A percentile compares a stretch with the other conserved stretches of the same genome.
These are phyloP conservation scores for Triticum monococcum DNA, from an alignment of 176 grass and related monocot species.

Conservation along the genomic window DNA sequence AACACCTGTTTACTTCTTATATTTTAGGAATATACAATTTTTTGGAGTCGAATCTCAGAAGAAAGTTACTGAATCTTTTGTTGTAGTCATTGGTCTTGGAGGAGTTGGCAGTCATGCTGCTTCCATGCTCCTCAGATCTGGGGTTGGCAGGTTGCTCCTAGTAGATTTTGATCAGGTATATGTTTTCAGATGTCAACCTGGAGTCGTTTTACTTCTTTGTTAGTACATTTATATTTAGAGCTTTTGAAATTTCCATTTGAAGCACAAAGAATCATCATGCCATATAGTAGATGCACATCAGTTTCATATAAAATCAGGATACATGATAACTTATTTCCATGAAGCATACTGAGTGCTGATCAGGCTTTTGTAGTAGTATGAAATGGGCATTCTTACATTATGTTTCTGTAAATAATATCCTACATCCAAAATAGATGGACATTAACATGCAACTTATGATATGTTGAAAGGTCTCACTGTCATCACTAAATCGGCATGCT, in stretches of 20 bases:
- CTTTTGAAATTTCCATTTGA: not conserved
- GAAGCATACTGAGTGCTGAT: not conserved
- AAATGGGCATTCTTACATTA: not conserved
- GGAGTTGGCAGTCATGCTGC: constrained; percentile 96
- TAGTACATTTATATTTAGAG: not conserved
- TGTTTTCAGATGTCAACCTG: not conserved
- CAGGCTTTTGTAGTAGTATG: not conserved
- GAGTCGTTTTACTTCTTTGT: not conserved
- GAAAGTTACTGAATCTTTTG: constrained; percentile 76
- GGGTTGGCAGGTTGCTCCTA: constrained; percentile 76
- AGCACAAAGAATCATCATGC: not conserved
- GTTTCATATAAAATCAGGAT: not conserved
- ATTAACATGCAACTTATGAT: constrained; percentile 61
- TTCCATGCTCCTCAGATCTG: constrained; percentile 94
- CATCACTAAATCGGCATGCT: constrained; percentile 94
- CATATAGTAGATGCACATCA: not conserved
- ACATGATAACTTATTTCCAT: not conserved
- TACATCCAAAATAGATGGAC: constrained; percentile 50
- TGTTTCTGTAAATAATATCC: constrained; percentile 40
- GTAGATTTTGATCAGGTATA: constrained; percentile 99
- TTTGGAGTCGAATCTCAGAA: constrained; percentile 83
- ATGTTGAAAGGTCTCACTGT: constrained; percentile 85
- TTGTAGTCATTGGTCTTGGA: constrained; percentile 89
- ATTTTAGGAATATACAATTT: constrained; percentile 89
- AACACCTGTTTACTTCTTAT: constrained; percentile 10